Percentiles rank a stretch among this genome's conserved stretches.
These are phyloP conservation scores for Globisporangium radiosum DNA, from an alignment of 352 stramenopile genomes.

Conservation along the genomic window DNA sequence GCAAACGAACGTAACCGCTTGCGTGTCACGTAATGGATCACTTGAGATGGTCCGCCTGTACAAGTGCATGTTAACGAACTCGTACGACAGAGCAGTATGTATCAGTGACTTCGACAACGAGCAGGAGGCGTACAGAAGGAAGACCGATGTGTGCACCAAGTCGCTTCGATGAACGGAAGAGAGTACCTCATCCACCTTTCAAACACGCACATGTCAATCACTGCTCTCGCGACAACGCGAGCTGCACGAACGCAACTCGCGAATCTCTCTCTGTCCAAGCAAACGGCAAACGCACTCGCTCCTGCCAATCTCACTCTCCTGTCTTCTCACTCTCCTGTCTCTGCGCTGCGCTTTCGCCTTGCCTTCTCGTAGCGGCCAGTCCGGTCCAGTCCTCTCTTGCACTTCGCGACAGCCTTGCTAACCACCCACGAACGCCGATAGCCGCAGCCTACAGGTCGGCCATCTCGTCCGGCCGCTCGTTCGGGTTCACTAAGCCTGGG, in stretches of 20 bases:
- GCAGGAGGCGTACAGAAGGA: not conserved
- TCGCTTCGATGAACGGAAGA: not conserved
- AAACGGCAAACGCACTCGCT: not conserved
- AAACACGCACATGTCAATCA: conserved; percentile 8
- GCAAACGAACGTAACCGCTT: too few relatives aligned
- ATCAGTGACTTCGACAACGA: too few relatives aligned
- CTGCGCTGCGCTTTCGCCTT: not conserved
- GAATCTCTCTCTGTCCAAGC: too few relatives aligned
- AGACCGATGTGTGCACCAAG: not conserved
- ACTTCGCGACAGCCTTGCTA: not conserved
- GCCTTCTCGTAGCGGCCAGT: not conserved
- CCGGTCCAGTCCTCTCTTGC: not conserved
- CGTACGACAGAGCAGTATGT: too few relatives aligned
- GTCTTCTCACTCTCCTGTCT: not conserved
- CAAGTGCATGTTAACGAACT: too few relatives aligned
- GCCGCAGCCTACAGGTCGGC: conserved; percentile 53
- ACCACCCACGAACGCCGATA: too few relatives aligned
- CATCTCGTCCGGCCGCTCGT: conserved; percentile 88
- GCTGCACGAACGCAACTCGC: too few relatives aligned
- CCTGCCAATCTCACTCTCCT: not conserved
- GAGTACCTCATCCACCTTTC: not conserved
- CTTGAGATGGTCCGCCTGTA: too few relatives aligned
- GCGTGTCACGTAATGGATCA: too few relatives aligned
- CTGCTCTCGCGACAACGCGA: too few relatives aligned
- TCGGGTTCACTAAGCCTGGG: conserved; percentile 88